Conservation (phyloP, 352 stramenopile species). For the Phytopythium helicoides region DNA sequence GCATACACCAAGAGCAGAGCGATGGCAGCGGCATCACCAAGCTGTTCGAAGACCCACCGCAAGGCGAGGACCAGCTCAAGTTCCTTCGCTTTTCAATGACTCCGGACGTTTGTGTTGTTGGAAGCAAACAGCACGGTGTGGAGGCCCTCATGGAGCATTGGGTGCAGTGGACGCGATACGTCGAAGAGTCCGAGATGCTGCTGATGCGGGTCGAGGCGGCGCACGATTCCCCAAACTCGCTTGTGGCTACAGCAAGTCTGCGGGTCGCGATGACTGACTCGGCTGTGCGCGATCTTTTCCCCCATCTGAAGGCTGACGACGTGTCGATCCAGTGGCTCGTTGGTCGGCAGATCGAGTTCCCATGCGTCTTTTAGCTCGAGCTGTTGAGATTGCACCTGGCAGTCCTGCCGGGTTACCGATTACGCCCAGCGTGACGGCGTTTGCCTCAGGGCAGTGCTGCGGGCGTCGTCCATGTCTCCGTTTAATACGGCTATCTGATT, state of each 20-base stretch:
- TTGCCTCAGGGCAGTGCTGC: no score
- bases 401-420: no score
- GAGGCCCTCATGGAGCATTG: conserved; percentile 14
- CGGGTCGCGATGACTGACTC: conserved; percentile 13
- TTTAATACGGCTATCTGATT: no score
- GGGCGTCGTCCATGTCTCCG: no score
- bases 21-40: not conserved
- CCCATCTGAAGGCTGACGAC: conserved; percentile 5
- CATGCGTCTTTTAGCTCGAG: not conserved
- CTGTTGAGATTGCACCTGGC: not conserved
- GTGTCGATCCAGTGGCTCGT: not conserved
- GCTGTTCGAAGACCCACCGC: no score
- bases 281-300: conserved; percentile 13
- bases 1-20: conserved; percentile 1
- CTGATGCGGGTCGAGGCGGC: conserved; percentile 8
- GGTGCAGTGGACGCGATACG: conserved; percentile 10
- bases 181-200: conserved; percentile 11
- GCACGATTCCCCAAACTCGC: not conserved
- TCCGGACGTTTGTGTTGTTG: conserved; percentile 7
- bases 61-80: conserved; percentile 6
- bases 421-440: not conserved
- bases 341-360: not conserved
- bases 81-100: conserved; percentile 15
- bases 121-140: conserved; percentile 3
- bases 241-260: conserved; percentile 4